Base-by-base conservation (phyloP, 805 yeast species). In the Teunomyces kruisii region DNA sequence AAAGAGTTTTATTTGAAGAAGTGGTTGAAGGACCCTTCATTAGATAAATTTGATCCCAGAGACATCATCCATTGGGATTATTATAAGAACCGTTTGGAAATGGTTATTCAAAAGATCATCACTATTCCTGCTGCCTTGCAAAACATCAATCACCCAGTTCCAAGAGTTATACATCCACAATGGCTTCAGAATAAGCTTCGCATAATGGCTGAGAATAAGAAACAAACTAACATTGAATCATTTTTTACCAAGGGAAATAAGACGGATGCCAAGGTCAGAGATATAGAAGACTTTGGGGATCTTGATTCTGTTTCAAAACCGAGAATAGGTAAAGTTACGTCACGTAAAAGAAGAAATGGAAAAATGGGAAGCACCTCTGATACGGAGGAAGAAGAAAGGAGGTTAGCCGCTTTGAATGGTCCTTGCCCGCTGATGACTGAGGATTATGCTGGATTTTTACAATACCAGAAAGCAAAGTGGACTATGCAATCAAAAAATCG, bases 61-160 rank as follows among this genome's bases (percentile, higher is more conserved):
- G 77, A 80, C 14, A 86, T 94, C 42, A 79, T 94, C 49, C 98
- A 94, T 64, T 94, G 99, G 99, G 81, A 71, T 16, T 94, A 94
- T 61, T 94, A 94, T 61, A 76, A 84, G 50, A 97, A 89, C 56
- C 81, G 99, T 57, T 75, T 94, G 29, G 95, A 92, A 0, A 89
- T 96, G 2, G 96, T 91, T 5, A 83, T 95, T 35, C 97, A 91
- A 62, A 94, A 95, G 66, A 89, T 94, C 56, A 88, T 94, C 54
- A 86, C 97, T 0, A 92, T 94, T 53, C 99, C 99, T 2, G 99
- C 99, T 4, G 98, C 97, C 5, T 72, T 92, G 44, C 99, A 94
- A 68, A 81, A 81, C 42, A 80, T 92, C 13, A 67, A 73, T 10
- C 95, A 94, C 57, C 99, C 99, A 0, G 97, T 95, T 36, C 97